phyloP scores from a whole-genome alignment of 768 basidiomycete species.

The Filobasidium wieringae region DNA sequence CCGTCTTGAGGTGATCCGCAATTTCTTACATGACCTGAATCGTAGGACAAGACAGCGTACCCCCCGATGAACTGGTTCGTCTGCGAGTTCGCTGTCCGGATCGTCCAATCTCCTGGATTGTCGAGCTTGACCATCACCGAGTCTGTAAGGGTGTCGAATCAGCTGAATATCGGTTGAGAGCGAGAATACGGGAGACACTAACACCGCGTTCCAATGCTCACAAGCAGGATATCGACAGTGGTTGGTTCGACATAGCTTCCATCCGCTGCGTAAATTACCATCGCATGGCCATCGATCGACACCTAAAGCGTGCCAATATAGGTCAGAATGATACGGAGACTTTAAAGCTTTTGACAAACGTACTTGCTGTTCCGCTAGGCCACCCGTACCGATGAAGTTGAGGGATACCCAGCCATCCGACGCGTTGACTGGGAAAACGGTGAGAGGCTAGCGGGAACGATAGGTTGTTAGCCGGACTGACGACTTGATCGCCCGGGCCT shows the following conservation, averaged over 20 bases:
- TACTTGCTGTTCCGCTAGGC: conserved; percentile 3
- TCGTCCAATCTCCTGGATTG: conserved; percentile 14
- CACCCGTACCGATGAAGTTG: conserved; percentile 7
- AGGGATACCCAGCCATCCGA: conserved; percentile 4
- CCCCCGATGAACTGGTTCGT: conserved; percentile 6
- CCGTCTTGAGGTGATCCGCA: conserved; percentile 3
- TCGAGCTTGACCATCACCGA: conserved; percentile 9
- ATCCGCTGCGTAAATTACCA: conserved; percentile 6
- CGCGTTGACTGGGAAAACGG: conserved; percentile 7
- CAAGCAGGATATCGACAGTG: conserved; percentile 6
- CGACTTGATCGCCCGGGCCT: too few species aligned
- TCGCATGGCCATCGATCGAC: conserved; percentile 10
- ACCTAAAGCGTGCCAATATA: background rate
- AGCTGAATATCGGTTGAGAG: background rate
- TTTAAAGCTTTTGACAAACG: background rate
- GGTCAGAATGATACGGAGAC: background rate
- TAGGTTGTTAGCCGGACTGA: background rate
- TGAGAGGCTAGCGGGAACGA: background rate
- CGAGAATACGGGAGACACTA: background rate
- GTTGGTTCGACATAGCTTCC: conserved; percentile 8
- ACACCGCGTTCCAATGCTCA: conserved; percentile 6
- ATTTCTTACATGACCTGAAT: background rate
- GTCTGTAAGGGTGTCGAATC: background rate
- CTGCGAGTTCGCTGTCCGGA: conserved; percentile 7
- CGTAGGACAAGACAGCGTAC: conserved; percentile 10